These are phyloP conservation scores for Salicornia ramosissima DNA, from an alignment of 148 eudicot genomes.

Conservation along the genomic window DNA sequence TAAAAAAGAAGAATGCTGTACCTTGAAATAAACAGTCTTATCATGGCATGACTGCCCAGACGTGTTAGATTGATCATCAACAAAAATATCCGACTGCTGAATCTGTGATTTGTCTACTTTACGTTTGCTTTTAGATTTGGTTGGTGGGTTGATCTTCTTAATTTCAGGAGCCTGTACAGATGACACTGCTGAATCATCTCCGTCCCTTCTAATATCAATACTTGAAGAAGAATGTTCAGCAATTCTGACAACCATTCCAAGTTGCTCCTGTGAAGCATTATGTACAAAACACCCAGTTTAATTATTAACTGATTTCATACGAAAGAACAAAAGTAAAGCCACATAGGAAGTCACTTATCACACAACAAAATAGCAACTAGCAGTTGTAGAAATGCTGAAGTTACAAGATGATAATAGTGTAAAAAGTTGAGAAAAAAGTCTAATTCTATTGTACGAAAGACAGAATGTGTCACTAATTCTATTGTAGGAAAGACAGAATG, in stretches of 20 bases:
- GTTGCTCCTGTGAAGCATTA: constrained; percentile 46
- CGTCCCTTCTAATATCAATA: constrained; percentile 61
- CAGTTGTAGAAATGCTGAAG: neutral
- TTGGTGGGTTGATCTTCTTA: constrained; percentile 40
- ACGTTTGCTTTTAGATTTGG: constrained; percentile 70
- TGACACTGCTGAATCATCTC: constrained; percentile 60
- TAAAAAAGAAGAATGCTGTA: constrained; percentile 15
- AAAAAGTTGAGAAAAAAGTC: too few species aligned
- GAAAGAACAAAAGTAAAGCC: constrained; percentile 15
- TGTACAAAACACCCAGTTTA: constrained; percentile 44
- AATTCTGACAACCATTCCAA: constrained; percentile 42
- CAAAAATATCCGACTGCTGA: constrained; percentile 33
- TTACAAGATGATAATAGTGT: too few species aligned
- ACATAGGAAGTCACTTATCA: constrained; percentile 1
- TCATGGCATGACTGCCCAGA: constrained; percentile 34
- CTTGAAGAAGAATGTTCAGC: constrained; percentile 65
- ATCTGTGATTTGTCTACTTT: constrained; percentile 48
- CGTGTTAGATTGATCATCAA: constrained; percentile 33
- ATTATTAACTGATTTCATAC: constrained; percentile 41
- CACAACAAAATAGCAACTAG: neutral
- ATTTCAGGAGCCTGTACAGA: constrained; percentile 41
- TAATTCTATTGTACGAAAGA: too few species aligned
- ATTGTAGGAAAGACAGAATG: too few species aligned
- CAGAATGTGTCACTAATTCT: too few species aligned
- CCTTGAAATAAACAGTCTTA: constrained; percentile 43